Conservation (phyloP, 2,329 filamentous ascomycete species). For the Neopestalotiopsis sp. region DNA sequence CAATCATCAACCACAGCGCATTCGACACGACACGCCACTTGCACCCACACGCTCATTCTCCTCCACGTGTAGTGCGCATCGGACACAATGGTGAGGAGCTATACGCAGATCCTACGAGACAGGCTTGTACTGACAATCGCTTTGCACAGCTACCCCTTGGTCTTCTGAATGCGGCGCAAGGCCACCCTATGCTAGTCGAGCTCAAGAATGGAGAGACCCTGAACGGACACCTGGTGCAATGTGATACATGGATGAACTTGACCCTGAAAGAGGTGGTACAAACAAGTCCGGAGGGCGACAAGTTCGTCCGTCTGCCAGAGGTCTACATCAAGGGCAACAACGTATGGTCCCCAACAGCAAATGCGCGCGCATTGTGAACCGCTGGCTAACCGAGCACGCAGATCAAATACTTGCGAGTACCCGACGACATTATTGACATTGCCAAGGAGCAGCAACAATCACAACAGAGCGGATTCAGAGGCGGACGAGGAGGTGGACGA, state of each 20-base stretch:
- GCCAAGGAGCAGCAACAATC: conserved; percentile 91
- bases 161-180: conserved; percentile 92
- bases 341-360: conserved; percentile 57
- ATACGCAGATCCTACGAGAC: not conserved
- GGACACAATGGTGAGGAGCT: conserved; percentile 17
- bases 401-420: conserved; percentile 98
- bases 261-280: conserved; percentile 97
- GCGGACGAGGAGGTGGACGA: conserved; percentile 66
- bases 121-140: not conserved
- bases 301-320: conserved; percentile 89
- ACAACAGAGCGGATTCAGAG: conserved; percentile 67
- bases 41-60: conserved; percentile 1
- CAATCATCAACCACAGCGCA: conserved; percentile 15
- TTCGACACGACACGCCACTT: not conserved
- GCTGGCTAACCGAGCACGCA: conserved; percentile 45
- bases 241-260: conserved; percentile 99
- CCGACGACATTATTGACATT: conserved; percentile 93
- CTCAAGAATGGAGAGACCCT: conserved; percentile 77
- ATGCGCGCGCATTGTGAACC: not conserved
- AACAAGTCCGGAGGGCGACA: conserved; percentile 93
- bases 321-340: conserved; percentile 98
- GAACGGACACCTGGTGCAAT: conserved; percentile 93
- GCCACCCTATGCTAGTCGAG: conserved; percentile 77
- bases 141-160: conserved; percentile 69
- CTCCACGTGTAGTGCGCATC: not conserved